A percentile compares a stretch with the other conserved stretches of the same genome.
Evolutionary conservation across 2,329 filamentous ascomycete genomes (phyloP).

Genomic region (Xylaria sp.): DNA sequence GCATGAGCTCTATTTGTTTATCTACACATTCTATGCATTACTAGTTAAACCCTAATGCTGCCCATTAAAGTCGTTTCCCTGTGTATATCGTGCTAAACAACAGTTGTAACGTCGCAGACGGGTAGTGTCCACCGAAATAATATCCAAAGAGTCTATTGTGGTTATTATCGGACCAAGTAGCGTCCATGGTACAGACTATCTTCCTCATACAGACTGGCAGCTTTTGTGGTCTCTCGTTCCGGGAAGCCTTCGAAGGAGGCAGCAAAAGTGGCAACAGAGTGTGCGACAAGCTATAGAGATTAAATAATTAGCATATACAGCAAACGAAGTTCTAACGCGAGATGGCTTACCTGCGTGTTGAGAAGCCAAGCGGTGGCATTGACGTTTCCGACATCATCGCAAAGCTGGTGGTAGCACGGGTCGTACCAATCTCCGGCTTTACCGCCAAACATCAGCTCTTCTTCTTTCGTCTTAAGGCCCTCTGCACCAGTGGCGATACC

Average conservation of each 20-base stretch:
- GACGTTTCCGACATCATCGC: slow-evolving; percentile 63
- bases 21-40: not conserved
- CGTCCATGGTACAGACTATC: slow-evolving; percentile 56
- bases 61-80: not conserved
- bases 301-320: not conserved
- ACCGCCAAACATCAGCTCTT: slow-evolving; percentile 60
- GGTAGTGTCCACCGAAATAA: not conserved
- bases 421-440: slow-evolving; percentile 59
- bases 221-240: slow-evolving; percentile 48
- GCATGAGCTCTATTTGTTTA: not conserved
- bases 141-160: too few species aligned
- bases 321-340: not conserved
- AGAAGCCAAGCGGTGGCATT: slow-evolving; percentile 65
- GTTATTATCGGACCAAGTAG: slow-evolving; percentile 56
- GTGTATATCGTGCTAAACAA: not conserved
- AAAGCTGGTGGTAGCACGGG: slow-evolving; percentile 66
- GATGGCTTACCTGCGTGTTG: slow-evolving; percentile 60
- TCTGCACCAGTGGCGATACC: slow-evolving; percentile 72
- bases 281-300: slow-evolving; percentile 63
- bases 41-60: not conserved
- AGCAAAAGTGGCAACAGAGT: slow-evolving; percentile 74
- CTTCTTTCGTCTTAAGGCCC: slow-evolving; percentile 60
- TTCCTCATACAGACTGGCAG: slow-evolving; percentile 41
- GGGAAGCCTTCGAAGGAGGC: slow-evolving; percentile 70
- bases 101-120: not conserved